A percentile compares a stretch with the other conserved stretches of the same genome.
Conservation (phyloP, 352 stramenopile species). For the Aphanomyces euteiches region DNA sequence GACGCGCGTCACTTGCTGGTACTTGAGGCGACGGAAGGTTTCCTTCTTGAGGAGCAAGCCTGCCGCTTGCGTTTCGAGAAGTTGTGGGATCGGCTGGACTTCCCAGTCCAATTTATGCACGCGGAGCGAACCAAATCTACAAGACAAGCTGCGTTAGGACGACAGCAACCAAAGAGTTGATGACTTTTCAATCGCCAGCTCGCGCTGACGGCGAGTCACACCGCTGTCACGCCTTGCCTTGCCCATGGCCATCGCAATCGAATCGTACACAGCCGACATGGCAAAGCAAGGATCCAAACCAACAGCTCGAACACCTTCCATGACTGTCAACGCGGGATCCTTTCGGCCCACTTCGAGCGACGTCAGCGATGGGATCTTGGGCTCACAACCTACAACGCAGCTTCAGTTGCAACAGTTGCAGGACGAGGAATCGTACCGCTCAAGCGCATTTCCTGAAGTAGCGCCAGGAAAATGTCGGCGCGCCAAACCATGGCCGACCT, state of each 20-base stretch:
- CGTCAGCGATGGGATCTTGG: conserved; percentile 77
- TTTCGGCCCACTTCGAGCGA: conserved; percentile 81
- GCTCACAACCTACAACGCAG: conserved; percentile 46
- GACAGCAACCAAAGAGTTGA: not conserved
- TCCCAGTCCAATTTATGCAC: conserved; percentile 55
- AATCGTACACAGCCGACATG: conserved; percentile 81
- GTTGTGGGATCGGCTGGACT: conserved; percentile 69
- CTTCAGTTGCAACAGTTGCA: not conserved
- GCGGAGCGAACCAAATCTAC: conserved; percentile 15
- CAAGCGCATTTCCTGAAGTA: conserved; percentile 83
- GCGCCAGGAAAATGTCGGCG: conserved; percentile 77
- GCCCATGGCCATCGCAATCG: conserved; percentile 51
- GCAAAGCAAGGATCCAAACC: conserved; percentile 80
- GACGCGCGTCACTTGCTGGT: conserved; percentile 75
- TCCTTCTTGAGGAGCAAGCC: conserved; percentile 79
- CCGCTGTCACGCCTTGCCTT: conserved; percentile 2
- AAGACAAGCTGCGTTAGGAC: not conserved
- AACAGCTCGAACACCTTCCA: conserved; percentile 80
- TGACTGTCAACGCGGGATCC: conserved; percentile 78
- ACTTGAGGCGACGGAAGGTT: conserved; percentile 74
- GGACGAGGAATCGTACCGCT: conserved; percentile 31
- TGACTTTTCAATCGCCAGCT: conserved; percentile 20
- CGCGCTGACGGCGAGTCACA: conserved; percentile 8
- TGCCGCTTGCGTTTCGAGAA: conserved; percentile 77
- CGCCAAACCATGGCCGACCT: conserved; percentile 74